A percentile compares a stretch with the other conserved stretches of the same genome.
phyloP scores from a whole-genome alignment of 805 yeast genomes.

The Yarrowia divulgata region DNA sequence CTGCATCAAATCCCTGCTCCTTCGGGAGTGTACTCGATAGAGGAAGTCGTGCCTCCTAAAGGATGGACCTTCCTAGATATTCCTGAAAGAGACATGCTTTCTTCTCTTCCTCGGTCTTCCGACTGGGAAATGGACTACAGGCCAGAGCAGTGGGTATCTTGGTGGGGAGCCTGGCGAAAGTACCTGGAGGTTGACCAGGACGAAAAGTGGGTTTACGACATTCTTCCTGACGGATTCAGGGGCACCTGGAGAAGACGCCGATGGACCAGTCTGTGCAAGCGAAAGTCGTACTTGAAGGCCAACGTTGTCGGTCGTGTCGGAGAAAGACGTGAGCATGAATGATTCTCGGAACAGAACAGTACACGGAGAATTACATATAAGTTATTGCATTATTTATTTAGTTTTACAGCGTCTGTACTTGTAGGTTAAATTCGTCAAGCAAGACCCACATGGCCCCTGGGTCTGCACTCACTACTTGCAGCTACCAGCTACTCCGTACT shows the following conservation, averaged over 20 bases:
- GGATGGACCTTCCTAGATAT: conserved; percentile 43
- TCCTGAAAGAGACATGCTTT: conserved; percentile 22
- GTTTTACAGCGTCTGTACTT: no score
- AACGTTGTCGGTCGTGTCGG: conserved; percentile 2
- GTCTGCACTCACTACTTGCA: no score
- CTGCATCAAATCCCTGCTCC: conserved; percentile 22
- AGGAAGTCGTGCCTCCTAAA: conserved; percentile 43
- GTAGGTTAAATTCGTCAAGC: no score
- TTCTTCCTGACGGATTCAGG: conserved; percentile 44
- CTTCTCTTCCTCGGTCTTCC: conserved; percentile 2
- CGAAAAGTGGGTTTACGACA: conserved; percentile 88
- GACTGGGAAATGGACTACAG: conserved; percentile 72
- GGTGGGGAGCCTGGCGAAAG: conserved; percentile 57
- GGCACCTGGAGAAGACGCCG: conserved; percentile 45
- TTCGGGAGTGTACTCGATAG: conserved; percentile 18
- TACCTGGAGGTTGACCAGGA: conserved; percentile 69
- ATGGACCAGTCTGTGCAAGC: conserved; percentile 45
- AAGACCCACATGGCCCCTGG: no score
- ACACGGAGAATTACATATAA: background rate
- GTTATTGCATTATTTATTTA: conserved; percentile 35
- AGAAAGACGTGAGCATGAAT: conserved; percentile 10
- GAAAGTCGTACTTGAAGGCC: conserved; percentile 13
- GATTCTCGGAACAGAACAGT: no score
- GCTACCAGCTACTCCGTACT: background rate
- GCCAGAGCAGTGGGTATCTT: conserved; percentile 67